phyloP scores from a whole-genome alignment of 192 early-diverging fungal genomes.

The Backusella liffmaniae region DNA sequence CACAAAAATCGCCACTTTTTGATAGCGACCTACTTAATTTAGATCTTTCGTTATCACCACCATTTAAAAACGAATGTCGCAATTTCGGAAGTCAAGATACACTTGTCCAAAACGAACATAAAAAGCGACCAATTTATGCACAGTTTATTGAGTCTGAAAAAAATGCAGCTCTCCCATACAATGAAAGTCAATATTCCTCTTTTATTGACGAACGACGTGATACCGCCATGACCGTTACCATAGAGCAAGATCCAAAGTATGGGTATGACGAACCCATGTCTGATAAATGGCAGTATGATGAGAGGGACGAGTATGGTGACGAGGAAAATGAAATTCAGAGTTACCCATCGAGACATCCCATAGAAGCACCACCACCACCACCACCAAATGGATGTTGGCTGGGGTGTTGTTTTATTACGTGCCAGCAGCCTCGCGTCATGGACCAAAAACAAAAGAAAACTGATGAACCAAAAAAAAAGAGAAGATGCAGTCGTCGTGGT shows the following conservation, averaged over 20 bases:
- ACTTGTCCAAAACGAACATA: constrained; percentile 11
- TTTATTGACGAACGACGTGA: neutral
- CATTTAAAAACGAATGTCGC: neutral
- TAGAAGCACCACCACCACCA: neutral
- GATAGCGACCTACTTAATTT: neutral
- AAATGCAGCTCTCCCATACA: neutral
- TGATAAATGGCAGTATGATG: constrained; percentile 3
- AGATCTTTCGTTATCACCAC: neutral
- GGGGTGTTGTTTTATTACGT: constrained; percentile 12
- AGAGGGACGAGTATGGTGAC: neutral
- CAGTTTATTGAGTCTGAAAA: constrained; percentile 13
- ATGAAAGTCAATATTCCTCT: neutral
- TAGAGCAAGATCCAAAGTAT: neutral
- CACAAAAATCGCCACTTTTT: neutral
- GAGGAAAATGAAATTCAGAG: neutral
- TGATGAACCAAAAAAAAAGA: neutral
- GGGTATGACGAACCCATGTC: neutral
- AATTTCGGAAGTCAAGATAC: constrained; percentile 25
- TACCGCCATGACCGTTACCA: neutral
- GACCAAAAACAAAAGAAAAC: constrained; percentile 6
- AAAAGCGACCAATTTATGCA: constrained; percentile 14
- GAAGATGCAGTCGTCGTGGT: neutral
- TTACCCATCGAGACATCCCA: neutral
- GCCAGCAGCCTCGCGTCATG: neutral
- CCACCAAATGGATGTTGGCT: neutral